These are phyloP conservation scores for Dysphania ambrosioides DNA, from an alignment of 148 eudicot genomes.

Conservation along the genomic window DNA sequence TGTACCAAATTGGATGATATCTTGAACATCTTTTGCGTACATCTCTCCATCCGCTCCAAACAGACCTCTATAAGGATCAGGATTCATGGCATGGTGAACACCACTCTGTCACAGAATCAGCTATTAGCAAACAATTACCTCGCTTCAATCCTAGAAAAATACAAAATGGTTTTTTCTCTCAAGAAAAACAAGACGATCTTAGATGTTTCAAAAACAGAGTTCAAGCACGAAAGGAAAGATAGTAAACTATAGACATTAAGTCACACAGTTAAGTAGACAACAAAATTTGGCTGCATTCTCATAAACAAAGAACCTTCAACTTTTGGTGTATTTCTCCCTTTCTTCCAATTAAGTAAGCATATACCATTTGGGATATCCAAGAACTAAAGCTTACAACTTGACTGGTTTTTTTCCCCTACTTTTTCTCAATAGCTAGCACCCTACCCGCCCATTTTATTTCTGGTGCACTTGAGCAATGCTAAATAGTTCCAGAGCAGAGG, in stretches of 20 bases:
- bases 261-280: neutral
- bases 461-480: neutral
- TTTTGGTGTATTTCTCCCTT: too few relatives aligned
- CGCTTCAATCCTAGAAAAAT: neutral
- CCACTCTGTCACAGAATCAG: conserved; percentile 53
- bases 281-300: neutral
- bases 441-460: too few relatives aligned
- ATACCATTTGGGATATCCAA: too few relatives aligned
- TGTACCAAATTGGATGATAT: conserved; percentile 75
- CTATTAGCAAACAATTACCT: neutral
- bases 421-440: too few relatives aligned
- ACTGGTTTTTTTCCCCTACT: too few relatives aligned
- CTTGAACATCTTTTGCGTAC: conserved; percentile 89
- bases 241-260: neutral
- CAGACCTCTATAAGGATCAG: conserved; percentile 89
- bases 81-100: conserved; percentile 91
- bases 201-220: neutral
- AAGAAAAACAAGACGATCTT: neutral
- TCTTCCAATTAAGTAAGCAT: too few relatives aligned
- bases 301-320: neutral
- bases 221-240: neutral
- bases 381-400: too few relatives aligned
- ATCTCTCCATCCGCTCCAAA: conserved; percentile 90
- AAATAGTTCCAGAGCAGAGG: neutral
- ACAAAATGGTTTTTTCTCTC: neutral